Evolutionary conservation across 805 yeast species (phyloP), one percentile per base, ranked within the genome.

Genomic region (Myxozyma vanderwaltii): DNA sequence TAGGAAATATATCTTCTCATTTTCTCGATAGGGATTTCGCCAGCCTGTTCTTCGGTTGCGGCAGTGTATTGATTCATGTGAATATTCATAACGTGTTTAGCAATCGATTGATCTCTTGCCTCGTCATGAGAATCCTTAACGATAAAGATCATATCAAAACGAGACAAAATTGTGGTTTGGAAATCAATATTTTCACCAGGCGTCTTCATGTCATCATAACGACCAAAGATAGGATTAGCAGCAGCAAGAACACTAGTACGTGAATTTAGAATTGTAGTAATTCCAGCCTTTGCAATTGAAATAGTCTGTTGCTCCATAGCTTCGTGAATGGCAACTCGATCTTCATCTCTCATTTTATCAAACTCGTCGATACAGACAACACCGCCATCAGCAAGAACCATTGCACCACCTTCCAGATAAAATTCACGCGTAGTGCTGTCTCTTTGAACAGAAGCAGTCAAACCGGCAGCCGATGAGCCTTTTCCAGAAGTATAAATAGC

Each of bases 251-350:
- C 99, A 36, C 96, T 86, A 0, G 99, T 94, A 75, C 99, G 82
- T 2, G 99, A 94, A 74, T 94, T 94, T 67, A 94, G 80, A 56
- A 94, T 91, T 0, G 99, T 94, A 1, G 98, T 94, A 67, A 94
- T 94, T 73, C 99, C 99, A 8, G 99, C 99, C 74, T 94, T 94
- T 33, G 99, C 99, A 72, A 94, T 91, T 13, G 98, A 92, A 60
- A 94, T 94, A 0, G 99, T 94, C 75, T 94, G 99, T 75, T 94
- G 99, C 77, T 94, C 99, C 99, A 94, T 94, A 12, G 99, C 99
- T 79, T 94, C 99, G 75, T 94, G 99, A 67, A 94, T 94, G 0
- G 99, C 98, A 39, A 94, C 98, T 71, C 99, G 82, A 75, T 94
- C 99, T 72, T 94, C 98, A 70, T 94, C 99, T 72, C 98, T 82